Base-by-base conservation (phyloP, 108 stramenopile species). In the Halocafeteria seosinensis region DNA sequence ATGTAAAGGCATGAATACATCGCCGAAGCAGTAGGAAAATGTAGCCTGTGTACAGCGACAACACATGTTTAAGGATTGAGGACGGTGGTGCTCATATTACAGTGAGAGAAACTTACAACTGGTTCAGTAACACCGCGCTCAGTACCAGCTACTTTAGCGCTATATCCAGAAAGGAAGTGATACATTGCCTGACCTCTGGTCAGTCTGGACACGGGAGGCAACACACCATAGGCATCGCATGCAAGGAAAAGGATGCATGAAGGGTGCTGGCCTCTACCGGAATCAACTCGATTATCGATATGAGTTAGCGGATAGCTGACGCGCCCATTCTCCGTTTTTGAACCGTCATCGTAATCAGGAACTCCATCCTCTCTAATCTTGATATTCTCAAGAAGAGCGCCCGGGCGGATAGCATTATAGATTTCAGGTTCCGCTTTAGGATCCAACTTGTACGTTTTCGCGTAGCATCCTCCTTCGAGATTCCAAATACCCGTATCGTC, bases 401-500 rank as follows among this genome's bases (percentile, higher is more conserved):
- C 58, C 75, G 92, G 90, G 37, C 81, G 77, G 76, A 95, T 92
- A 58, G 94, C 94, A 9, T 80, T 85, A 75, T 87, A 93, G 68
- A 95, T 95, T 64, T 95, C 94, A 23, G 94, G 94, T 71, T 95
- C 94, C 50, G 88, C 90, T 69, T 85, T 75, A 74, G 89, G 88
- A 13, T 74, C 68, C 72, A 95, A 76, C 66, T 92, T 84, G 72
- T 91, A 88, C 34, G 94, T 95, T 84, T 95, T 95, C 70, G 94
- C 94, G 70, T 95, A 95, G 79, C 94, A 95, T 30, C 94, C 94
- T 47, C 94, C 94, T 73, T 95, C 94, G 74, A 95, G 91, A 81
- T 95, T 95, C 78, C 87, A 95, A 58, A 95, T 75, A 42, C 94
- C 94, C 33, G 91, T 73, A 55, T 95, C 85, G 68, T 95, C 94